A percentile compares a stretch with the other conserved stretches of the same genome.
phyloP scores from a whole-genome alignment of 768 basidiomycete species.

The Hypsizygus marmoreus region DNA sequence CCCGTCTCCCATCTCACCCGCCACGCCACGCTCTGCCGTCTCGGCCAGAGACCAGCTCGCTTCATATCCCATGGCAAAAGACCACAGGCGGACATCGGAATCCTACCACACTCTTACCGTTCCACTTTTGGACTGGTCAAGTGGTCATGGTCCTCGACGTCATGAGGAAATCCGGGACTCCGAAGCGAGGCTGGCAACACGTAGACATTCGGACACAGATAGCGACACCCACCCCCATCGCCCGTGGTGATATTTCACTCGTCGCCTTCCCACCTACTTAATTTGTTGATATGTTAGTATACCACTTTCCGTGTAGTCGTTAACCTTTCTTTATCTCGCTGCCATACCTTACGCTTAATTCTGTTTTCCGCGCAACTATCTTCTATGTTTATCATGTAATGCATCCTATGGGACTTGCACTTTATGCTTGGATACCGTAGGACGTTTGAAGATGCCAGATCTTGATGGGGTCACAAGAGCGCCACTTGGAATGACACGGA shows the following conservation, averaged over 20 bases:
- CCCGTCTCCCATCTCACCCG: slow-evolving; percentile 56
- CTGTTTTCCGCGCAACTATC: no score
- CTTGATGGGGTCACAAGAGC: slow-evolving; percentile 1
- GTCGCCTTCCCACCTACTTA: slow-evolving; percentile 4
- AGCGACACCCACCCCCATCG: slow-evolving; percentile 44
- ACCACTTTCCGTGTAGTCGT: no score
- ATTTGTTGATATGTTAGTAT: no score
- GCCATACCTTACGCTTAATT: no score
- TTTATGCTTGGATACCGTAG: no score
- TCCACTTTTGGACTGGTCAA: slow-evolving; percentile 12
- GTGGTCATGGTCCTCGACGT: slow-evolving; percentile 12
- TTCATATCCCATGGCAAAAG: slow-evolving; percentile 5
- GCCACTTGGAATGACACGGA: neutral
- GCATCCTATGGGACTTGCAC: no score
- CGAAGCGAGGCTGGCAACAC: slow-evolving; percentile 24
- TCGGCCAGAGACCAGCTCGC: slow-evolving; percentile 22
- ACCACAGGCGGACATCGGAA: slow-evolving; percentile 2
- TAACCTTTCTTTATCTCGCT: no score
- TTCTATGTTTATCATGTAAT: no score
- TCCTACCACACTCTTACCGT: slow-evolving; percentile 8
- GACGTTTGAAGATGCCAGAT: neutral
- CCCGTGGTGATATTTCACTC: slow-evolving; percentile 41
- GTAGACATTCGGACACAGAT: slow-evolving; percentile 32
- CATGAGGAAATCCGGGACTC: slow-evolving; percentile 21
- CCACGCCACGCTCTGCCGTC: slow-evolving; percentile 50